These are phyloP conservation scores for Centaurea solstitialis DNA, from an alignment of 129 eudicot species.

Conservation along the genomic window DNA sequence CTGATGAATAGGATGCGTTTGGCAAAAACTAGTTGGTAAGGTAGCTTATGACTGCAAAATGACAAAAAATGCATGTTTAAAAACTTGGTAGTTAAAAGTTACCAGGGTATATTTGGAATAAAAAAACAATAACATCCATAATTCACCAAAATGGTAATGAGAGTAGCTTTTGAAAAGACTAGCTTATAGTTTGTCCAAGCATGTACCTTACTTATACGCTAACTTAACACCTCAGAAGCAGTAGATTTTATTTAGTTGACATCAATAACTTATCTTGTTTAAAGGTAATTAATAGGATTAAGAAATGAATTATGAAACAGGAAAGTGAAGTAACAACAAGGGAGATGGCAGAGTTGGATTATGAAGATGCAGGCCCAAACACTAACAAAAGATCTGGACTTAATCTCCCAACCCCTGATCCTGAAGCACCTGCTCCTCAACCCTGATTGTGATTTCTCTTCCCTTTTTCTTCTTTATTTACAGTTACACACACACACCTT, in stretches of 20 bases:
- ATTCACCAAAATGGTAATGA: no score
- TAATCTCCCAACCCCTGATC: conserved; percentile 22
- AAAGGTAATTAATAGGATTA: neutral
- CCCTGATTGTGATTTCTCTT: conserved; percentile 2
- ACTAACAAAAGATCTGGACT: conserved; percentile 33
- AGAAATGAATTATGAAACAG: neutral
- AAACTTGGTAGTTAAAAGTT: no score
- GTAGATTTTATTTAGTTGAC: neutral
- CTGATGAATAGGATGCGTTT: no score
- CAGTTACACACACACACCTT: neutral
- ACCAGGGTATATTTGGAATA: no score
- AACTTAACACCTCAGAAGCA: no score
- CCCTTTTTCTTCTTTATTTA: neutral
- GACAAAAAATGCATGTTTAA: no score
- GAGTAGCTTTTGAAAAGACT: no score
- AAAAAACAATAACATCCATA: no score
- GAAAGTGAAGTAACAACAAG: conserved; percentile 23
- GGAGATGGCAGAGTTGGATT: conserved; percentile 41
- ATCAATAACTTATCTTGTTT: neutral
- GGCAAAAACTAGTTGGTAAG: no score
- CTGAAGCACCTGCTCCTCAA: conserved; percentile 36
- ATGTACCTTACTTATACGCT: no score
- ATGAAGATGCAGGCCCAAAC: conserved; percentile 46
- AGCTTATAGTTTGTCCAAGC: no score
- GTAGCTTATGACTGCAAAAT: no score